Conservation (phyloP, 2,329 filamentous ascomycete genomes). For the Neonectria punicea region DNA sequence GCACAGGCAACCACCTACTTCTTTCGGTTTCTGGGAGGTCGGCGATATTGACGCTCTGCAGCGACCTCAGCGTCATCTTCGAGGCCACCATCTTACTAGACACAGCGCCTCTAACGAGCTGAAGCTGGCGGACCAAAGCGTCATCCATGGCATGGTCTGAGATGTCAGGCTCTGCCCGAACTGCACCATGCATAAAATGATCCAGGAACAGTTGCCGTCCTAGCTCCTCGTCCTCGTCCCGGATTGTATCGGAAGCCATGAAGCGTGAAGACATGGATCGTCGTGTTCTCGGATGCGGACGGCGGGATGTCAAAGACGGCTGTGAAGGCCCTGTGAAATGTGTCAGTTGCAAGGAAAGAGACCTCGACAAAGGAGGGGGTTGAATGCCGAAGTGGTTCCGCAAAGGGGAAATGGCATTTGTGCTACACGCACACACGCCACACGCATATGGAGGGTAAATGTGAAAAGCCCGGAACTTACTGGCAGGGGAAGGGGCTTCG, state of each 20-base stretch:
- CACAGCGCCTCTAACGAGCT: conserved; percentile 58
- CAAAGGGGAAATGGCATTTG: conserved; percentile 5
- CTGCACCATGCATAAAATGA: conserved; percentile 19
- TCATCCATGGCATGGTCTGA: conserved; percentile 40
- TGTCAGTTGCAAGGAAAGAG: conserved; percentile 19
- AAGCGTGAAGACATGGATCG: conserved; percentile 40
- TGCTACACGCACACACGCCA: not conserved
- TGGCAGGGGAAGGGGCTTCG: conserved; percentile 34
- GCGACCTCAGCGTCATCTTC: conserved; percentile 55
- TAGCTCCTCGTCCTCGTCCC: conserved; percentile 38
- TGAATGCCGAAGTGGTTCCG: conserved; percentile 12
- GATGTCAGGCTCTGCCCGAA: conserved; percentile 18
- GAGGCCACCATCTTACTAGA: conserved; percentile 60
- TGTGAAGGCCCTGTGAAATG: conserved; percentile 34
- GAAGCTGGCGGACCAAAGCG: conserved; percentile 52
- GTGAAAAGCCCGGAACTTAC: conserved; percentile 28
- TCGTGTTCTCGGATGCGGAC: conserved; percentile 41
- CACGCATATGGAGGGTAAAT: not conserved
- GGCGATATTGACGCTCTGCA: conserved; percentile 58
- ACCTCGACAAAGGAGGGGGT: not conserved
- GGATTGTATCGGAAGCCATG: conserved; percentile 34
- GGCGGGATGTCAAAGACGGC: conserved; percentile 40
- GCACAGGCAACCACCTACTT: conserved; percentile 50
- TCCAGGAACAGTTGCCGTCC: conserved; percentile 29
- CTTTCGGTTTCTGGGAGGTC: conserved; percentile 58